Evolutionary conservation across 2,329 filamentous ascomycete species (phyloP), one percentile per base, ranked within the genome.

Genomic region (Fusarium agapanthi): DNA sequence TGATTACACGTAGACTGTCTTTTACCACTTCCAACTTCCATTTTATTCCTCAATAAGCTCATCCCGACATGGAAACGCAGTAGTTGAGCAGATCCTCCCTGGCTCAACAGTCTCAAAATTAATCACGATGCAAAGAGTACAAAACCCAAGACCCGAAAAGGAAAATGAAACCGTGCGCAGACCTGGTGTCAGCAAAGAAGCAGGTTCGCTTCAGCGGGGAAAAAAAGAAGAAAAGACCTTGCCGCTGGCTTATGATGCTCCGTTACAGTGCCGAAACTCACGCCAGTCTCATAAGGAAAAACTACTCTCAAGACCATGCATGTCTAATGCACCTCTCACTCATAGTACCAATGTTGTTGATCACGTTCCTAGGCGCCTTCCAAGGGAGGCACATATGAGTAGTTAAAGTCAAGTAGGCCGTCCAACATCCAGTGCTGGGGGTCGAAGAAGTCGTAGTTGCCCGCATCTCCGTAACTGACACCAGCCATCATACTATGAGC

Each of bases 371-470:
- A 88, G 70, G 86, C 83, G 69, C 87, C 85, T 68, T 91, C 89
- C 41, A 90, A 80, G 3, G 86, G 84, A 63, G 84, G 83, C 41
- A 87, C 85, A 76, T 89, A 91, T 16, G 86, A 87, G 78, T 92
- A 95, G 72, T 93, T 93, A 79, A 95, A 92, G 79, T 95, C 93
- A 67, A 96, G 86, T 38, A 95, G 86, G 20, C 93, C 93, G 80
- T 98, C 95, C 67, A 98, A 85, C 86, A 97, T 94, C 95, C 95
- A 98, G 80, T 95, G 94, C 77, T 97, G 87, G 2, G 95, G 94
- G 82, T 97, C 95, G 78, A 97, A 97, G 69, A 97, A 94, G 80
- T 97, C 93, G 80, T 95, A 95, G 76, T 90, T 92, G 15, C 89
- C 88, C 61, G 93, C 88, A 61, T 93, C 88, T 73, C 88, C 87